These are phyloP conservation scores for Globisporangium heterothallicum DNA, from an alignment of 352 stramenopile species.

Conservation along the genomic window DNA sequence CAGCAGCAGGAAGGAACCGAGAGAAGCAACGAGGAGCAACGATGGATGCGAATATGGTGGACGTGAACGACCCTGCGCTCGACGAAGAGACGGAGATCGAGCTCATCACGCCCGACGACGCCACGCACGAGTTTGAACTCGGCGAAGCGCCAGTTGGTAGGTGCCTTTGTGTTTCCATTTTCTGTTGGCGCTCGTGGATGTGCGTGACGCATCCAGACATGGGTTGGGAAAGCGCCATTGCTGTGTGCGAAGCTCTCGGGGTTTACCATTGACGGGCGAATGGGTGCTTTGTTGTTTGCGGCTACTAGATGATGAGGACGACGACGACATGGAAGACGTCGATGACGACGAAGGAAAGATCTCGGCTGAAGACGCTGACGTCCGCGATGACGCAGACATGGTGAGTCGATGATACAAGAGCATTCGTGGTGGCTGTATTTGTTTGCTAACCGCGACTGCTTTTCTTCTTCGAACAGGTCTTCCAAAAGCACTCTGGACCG, in stretches of 20 bases:
- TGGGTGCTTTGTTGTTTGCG: not conserved
- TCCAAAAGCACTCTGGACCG: slow-evolving; percentile 64
- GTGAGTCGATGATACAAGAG: no score
- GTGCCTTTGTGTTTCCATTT: slow-evolving; percentile 3
- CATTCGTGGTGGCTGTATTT: no score
- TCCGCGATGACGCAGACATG: slow-evolving; percentile 72
- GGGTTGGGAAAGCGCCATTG: no score
- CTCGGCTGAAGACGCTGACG: slow-evolving; percentile 56
- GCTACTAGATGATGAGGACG: slow-evolving; percentile 57
- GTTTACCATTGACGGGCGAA: no score
- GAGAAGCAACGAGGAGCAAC: slow-evolving; percentile 23
- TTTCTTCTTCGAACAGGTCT: slow-evolving; percentile 38
- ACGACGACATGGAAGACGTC: slow-evolving; percentile 54
- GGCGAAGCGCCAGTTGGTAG: slow-evolving; percentile 70
- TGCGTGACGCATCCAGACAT: no score
- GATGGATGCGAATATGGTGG: slow-evolving; percentile 27
- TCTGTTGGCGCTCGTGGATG: no score
- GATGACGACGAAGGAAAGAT: slow-evolving; percentile 58
- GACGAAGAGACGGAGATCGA: slow-evolving; percentile 71
- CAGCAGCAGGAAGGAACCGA: slow-evolving; percentile 33
- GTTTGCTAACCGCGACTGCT: no score
- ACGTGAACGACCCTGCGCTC: slow-evolving; percentile 25
- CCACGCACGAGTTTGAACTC: slow-evolving; percentile 77
- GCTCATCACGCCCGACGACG: slow-evolving; percentile 78
- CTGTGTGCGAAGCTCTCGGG: no score